phyloP scores from a whole-genome alignment of 805 yeast genomes.

The Lipomyces chichibuensis region DNA sequence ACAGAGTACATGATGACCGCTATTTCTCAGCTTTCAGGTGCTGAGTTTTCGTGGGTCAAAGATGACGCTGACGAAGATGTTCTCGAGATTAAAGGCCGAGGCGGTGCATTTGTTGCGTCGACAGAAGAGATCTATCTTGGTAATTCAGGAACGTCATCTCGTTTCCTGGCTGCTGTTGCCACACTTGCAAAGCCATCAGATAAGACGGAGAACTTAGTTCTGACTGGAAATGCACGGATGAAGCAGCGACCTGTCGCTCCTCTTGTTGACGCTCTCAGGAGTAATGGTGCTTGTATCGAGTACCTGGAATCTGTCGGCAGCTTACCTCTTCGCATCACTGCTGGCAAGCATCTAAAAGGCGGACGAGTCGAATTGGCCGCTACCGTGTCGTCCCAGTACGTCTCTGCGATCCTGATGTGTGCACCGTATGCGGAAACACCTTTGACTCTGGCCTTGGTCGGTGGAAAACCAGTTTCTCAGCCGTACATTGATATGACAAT shows the following conservation, averaged over 20 bases:
- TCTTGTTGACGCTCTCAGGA: slow-evolving; percentile 82
- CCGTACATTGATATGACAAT: slow-evolving; percentile 97
- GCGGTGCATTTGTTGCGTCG: slow-evolving; percentile 64
- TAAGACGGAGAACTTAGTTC: slow-evolving; percentile 52
- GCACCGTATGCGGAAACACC: slow-evolving; percentile 94
- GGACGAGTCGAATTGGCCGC: slow-evolving; percentile 94
- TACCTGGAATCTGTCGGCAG: slow-evolving; percentile 80
- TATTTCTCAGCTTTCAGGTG: slow-evolving; percentile 76
- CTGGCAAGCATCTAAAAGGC: slow-evolving; percentile 77
- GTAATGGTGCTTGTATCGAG: slow-evolving; percentile 75
- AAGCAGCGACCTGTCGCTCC: slow-evolving; percentile 98
- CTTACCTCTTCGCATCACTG: slow-evolving; percentile 72
- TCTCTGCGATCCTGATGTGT: slow-evolving; percentile 93
- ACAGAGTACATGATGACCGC: slow-evolving; percentile 94
- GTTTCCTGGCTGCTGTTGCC: slow-evolving; percentile 91
- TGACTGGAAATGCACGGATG: slow-evolving; percentile 97
- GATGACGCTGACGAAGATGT: slow-evolving; percentile 91
- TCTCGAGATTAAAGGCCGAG: slow-evolving; percentile 83
- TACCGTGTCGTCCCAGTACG: slow-evolving; percentile 95
- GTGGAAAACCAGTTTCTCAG: slow-evolving; percentile 96
- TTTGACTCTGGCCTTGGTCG: slow-evolving; percentile 83
- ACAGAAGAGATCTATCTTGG: slow-evolving; percentile 79
- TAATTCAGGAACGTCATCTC: slow-evolving; percentile 97
- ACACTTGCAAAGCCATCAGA: slow-evolving; percentile 59
- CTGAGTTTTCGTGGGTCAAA: slow-evolving; percentile 61